Percentiles rank a stretch among this genome's conserved stretches.
Evolutionary conservation across 495 filamentous ascomycete species (phyloP).

Genomic region (Parathielavia hyrcaniae): DNA sequence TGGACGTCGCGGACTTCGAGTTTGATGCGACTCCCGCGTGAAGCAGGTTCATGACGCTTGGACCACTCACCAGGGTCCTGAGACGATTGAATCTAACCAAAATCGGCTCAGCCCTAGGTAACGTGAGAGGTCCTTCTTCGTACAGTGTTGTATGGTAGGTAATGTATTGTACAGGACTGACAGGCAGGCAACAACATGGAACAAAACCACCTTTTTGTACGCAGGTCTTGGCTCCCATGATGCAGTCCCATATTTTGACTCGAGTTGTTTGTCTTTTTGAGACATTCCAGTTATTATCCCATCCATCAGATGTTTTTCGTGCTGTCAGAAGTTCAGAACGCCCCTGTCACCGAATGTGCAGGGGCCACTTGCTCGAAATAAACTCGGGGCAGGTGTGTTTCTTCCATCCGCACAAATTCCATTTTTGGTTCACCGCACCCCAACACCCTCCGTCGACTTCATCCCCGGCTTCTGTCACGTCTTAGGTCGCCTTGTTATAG

Average conservation of each 20-base stretch:
- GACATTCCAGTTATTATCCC: too few species aligned
- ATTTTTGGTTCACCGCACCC: slow-evolving; percentile 20
- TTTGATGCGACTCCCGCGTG: slow-evolving; percentile 15
- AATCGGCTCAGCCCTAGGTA: too few species aligned
- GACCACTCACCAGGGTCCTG: too few species aligned
- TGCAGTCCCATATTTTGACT: too few species aligned
- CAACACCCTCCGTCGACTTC: slow-evolving; percentile 28
- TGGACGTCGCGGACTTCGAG: slow-evolving; percentile 13
- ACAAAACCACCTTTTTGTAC: too few species aligned
- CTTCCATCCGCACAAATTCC: slow-evolving; percentile 20
- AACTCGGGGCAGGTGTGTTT: slow-evolving; percentile 7
- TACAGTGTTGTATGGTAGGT: too few species aligned
- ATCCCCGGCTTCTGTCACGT: slow-evolving; percentile 22
- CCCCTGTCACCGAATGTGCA: slow-evolving; percentile 4
- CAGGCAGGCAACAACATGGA: too few species aligned
- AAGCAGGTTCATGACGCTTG: slow-evolving; percentile 8
- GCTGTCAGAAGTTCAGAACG: neutral
- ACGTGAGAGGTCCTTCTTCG: too few species aligned
- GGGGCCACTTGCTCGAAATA: slow-evolving; percentile 14
- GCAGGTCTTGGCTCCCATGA: too few species aligned
- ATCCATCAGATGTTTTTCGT: neutral
- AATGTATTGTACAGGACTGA: too few species aligned
- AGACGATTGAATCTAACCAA: too few species aligned
- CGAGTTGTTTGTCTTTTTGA: neutral
- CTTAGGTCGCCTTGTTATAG: slow-evolving; percentile 28